phyloP scores from a whole-genome alignment of 352 stramenopile species.

The Globisporangium radiosum region DNA sequence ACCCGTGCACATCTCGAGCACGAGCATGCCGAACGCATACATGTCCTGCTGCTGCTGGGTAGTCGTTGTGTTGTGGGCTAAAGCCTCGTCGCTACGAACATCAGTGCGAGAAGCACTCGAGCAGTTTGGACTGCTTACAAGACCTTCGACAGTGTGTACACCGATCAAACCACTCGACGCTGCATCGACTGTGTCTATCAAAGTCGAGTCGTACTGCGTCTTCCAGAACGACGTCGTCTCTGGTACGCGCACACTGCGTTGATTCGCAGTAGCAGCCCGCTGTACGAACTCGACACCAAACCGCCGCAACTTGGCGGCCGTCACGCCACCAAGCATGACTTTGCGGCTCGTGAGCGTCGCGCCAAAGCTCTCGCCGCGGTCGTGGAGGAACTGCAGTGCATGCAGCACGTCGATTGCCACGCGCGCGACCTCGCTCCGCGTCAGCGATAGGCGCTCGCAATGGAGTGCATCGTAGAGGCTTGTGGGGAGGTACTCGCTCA shows the following conservation, averaged over 20 bases:
- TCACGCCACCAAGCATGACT: constrained; percentile 39
- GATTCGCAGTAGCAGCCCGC: neutral
- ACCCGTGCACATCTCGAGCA: constrained; percentile 59
- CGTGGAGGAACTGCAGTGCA: constrained; percentile 36
- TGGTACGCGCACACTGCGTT: neutral
- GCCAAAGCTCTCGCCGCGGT: constrained; percentile 27
- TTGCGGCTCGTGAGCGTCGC: constrained; percentile 60
- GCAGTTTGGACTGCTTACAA: too few species aligned
- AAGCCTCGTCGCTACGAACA: neutral
- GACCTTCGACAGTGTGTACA: too few species aligned
- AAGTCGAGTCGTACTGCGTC: constrained; percentile 3
- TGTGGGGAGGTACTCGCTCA: constrained; percentile 33
- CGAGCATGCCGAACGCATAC: constrained; percentile 60
- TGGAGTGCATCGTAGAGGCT: constrained; percentile 61
- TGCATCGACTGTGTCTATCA: neutral
- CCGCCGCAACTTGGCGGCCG: constrained; percentile 40
- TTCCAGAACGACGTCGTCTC: constrained; percentile 11
- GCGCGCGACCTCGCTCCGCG: constrained; percentile 30
- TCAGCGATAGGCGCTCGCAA: constrained; percentile 28
- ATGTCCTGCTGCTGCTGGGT: constrained; percentile 25
- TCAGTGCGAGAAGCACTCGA: too few species aligned
- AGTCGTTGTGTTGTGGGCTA: neutral
- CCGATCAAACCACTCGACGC: too few species aligned
- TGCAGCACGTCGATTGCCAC: constrained; percentile 39
- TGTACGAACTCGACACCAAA: constrained; percentile 37